Evolutionary conservation across 2,329 filamentous ascomycete genomes (phyloP), one percentile per base, ranked within the genome.

Genomic region (Sclerotinia glacialis): DNA sequence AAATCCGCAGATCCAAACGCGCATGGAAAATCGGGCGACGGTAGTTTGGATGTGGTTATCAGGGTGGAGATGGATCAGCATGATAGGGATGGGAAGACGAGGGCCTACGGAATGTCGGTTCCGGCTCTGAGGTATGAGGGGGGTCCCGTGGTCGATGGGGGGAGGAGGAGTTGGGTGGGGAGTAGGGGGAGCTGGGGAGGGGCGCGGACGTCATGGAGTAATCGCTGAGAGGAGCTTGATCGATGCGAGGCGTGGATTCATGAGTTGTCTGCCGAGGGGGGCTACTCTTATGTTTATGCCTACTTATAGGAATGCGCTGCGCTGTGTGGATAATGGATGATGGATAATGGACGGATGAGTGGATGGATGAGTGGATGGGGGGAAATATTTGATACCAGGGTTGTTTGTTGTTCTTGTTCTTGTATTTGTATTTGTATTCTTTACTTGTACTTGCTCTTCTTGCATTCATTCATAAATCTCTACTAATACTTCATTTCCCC

Each of bases 1-100:
- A 86, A 85, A 67, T 90, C 93, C 14, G 90, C 93, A 0, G 75
- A 79, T n/a, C 21, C 28, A 5, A 18, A 44, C 18, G 23, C 18
- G 9, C 66, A 65, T 47, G 66, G 61, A 2, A 42, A 50, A 21
- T 91, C 93, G 16, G 90, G 92, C 0, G 76, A 89, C 79, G 83
- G 84, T 73, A 80, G 85, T 12, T 83, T 99, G 5, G 92, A 97
- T 72, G 87, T 98, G 60, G 88, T 88, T 65, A 86, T 99, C 73
- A 90, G 93, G 67, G 88, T 97, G 70, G 95, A 99, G 79, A 87
- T 94, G 69, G 88, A 93, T 76, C 91, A 96, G 75, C 88, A 89
- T 72, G 88, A 98, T 76, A 86, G 87, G 2, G 83, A 90, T 46
- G 95, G 95, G 47, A 86, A 85, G 71, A 98, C 95, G 0, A 83